Evolutionary conservation across 495 filamentous ascomycete species (phyloP), one percentile per base, ranked within the genome.

Genomic region (Xylaria scruposa): DNA sequence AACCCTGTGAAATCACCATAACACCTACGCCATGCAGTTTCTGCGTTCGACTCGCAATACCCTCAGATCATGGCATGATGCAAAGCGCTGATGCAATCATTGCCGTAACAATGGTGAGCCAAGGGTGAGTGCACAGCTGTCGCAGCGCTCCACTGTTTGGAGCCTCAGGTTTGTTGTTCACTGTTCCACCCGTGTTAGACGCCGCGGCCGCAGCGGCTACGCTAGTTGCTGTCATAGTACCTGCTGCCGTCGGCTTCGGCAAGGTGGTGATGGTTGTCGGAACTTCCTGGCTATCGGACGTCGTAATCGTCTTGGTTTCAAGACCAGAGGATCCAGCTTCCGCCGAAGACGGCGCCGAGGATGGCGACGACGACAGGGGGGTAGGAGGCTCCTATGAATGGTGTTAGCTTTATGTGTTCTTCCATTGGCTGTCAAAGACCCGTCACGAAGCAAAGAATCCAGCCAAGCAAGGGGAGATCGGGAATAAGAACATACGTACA

Each of bases 401-500:
- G 3, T 61, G 70, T 69, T 73, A 70, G 59, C 15, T 0, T 4
- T 56, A 31, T 65, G 69, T 62, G 60, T 54, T 47, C 31, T 36
- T 56, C 40, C 33, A 5, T 69, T 53, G 70, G 63, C 70, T 38
- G 56, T 63, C 19, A 10, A 60, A 61, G 21, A 53, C 33, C 44
- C 24, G 29, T 44, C 44, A 17, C 3, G 62, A 59, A 67, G 60
- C 29, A 42, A 38, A 68, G 33, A 47, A 61, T 19, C 53, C 17
- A 72, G 42, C 53, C 70, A 67, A 40, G 21, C 21, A 7, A 36
- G 21, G 40, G 31, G 66, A 59, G 4, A 19, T 5, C 40, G 40
- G 51, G 21, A 42, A 62, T 59, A 58, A 70, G 56, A 73, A 78
- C 76, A 69, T 84, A 86, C 85, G 83, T 76, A 87, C 81, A 76